A percentile compares a stretch with the other conserved stretches of the same genome.
Conservation (phyloP, 2,329 filamentous ascomycete species). For the Diplocarpon rosae region DNA sequence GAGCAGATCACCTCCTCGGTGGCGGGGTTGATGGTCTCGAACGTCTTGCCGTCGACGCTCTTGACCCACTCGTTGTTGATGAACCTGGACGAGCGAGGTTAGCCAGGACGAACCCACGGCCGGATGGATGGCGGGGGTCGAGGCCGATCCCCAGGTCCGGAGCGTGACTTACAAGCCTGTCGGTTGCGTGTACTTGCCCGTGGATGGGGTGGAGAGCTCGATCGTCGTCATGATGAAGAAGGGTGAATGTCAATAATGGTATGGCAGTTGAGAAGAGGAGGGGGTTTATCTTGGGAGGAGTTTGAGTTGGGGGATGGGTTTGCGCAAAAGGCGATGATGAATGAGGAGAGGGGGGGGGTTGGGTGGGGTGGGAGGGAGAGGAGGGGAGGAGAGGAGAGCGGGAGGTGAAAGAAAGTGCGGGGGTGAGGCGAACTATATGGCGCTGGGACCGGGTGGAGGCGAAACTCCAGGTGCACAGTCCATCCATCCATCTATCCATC, state of each 20-base stretch:
- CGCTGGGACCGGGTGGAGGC: background rate
- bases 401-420: background rate
- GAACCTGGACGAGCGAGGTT: constrained; percentile 30
- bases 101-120: background rate
- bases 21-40: constrained; percentile 83
- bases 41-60: constrained; percentile 75
- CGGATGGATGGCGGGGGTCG: too few relatives aligned
- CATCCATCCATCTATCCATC: too few relatives aligned
- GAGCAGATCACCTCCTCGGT: constrained; percentile 77
- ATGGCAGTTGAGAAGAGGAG: background rate
- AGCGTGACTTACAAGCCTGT: constrained; percentile 33
- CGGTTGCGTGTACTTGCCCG: constrained; percentile 27
- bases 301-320: background rate
- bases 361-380: background rate
- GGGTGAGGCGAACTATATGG: background rate
- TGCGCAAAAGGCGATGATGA: background rate
- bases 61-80: constrained; percentile 91
- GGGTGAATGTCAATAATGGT: background rate
- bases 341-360: background rate
- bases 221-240: constrained; percentile 6
- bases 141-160: too few relatives aligned
- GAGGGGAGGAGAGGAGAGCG: background rate
- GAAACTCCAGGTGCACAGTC: constrained; percentile 1
- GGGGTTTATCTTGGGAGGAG: background rate
- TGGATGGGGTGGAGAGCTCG: constrained; percentile 22